phyloP scores from a whole-genome alignment of 2,329 filamentous ascomycete species.

The Alternaria consortialis region DNA sequence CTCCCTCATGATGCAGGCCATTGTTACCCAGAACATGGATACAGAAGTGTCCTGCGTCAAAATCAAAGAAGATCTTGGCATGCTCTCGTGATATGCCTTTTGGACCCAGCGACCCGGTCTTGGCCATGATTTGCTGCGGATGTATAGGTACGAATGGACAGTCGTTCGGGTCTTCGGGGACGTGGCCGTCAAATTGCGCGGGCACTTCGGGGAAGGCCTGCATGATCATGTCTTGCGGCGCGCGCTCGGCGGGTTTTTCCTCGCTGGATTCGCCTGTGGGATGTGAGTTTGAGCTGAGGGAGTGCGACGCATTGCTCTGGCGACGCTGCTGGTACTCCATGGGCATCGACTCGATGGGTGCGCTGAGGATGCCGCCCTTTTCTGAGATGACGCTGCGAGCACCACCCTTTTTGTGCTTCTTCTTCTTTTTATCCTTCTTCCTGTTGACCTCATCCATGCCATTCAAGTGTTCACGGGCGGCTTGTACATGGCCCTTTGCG shows the following conservation, averaged over 20 bases:
- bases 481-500: slow-evolving; percentile 36
- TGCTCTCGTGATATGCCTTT: slow-evolving; percentile 79
- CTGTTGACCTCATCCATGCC: slow-evolving; percentile 7
- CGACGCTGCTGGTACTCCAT: slow-evolving; percentile 48
- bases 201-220: slow-evolving; percentile 47
- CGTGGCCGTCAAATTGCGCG: slow-evolving; percentile 65
- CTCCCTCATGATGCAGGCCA: slow-evolving; percentile 63
- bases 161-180: slow-evolving; percentile 66
- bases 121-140: slow-evolving; percentile 58
- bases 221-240: slow-evolving; percentile 48
- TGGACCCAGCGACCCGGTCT: slow-evolving; percentile 66
- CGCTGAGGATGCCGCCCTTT: slow-evolving; percentile 70
- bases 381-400: slow-evolving; percentile 71
- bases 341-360: slow-evolving; percentile 44
- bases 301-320: slow-evolving; percentile 55
- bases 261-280: slow-evolving; percentile 45
- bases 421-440: slow-evolving; percentile 52
- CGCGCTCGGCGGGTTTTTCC: slow-evolving; percentile 41
- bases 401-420: slow-evolving; percentile 61
- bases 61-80: slow-evolving; percentile 75
- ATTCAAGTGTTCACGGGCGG: slow-evolving; percentile 34
- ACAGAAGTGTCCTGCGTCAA: slow-evolving; percentile 69
- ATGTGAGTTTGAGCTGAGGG: slow-evolving; percentile 60
- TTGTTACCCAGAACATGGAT: slow-evolving; percentile 70
- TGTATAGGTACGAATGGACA: slow-evolving; percentile 77